A percentile compares a stretch with the other conserved stretches of the same genome.
Conservation (phyloP, 2,329 filamentous ascomycete species). For the Pseudocercospora pini-densiflorae region DNA sequence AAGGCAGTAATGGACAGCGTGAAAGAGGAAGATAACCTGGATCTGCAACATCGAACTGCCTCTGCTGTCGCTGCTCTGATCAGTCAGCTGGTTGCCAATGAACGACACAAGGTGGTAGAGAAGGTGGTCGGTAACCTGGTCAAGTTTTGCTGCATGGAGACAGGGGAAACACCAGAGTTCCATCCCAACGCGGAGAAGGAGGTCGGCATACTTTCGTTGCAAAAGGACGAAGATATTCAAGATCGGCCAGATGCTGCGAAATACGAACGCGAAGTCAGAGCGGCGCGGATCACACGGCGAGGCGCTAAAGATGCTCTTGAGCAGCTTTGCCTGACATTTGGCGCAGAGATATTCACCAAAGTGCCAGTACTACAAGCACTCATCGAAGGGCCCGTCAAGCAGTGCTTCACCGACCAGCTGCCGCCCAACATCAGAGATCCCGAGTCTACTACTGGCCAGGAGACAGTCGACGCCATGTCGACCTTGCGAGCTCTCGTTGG, state of each 20-base stretch:
- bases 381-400: conserved; percentile 79
- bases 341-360: conserved; percentile 74
- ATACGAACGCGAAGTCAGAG: conserved; percentile 86
- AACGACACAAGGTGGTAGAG: conserved; percentile 83
- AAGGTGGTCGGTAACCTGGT: conserved; percentile 95
- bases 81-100: conserved; percentile 79
- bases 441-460: conserved; percentile 79
- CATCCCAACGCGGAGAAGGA: conserved; percentile 78
- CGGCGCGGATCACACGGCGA: conserved; percentile 85
- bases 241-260: conserved; percentile 90
- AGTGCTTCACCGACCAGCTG: conserved; percentile 71
- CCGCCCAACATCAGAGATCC: conserved; percentile 75
- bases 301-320: conserved; percentile 95
- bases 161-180: conserved; percentile 96
- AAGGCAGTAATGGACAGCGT: conserved; percentile 99
- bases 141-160: conserved; percentile 98
- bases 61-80: conserved; percentile 83
- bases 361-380: conserved; percentile 81
- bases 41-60: conserved; percentile 85
- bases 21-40: conserved; percentile 89
- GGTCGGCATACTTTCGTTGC: conserved; percentile 84
- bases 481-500: conserved; percentile 90
- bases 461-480: conserved; percentile 92
- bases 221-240: conserved; percentile 94
- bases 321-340: conserved; percentile 80